phyloP scores from a whole-genome alignment of 768 basidiomycete genomes.

The Clitopilus passeckerianus region DNA sequence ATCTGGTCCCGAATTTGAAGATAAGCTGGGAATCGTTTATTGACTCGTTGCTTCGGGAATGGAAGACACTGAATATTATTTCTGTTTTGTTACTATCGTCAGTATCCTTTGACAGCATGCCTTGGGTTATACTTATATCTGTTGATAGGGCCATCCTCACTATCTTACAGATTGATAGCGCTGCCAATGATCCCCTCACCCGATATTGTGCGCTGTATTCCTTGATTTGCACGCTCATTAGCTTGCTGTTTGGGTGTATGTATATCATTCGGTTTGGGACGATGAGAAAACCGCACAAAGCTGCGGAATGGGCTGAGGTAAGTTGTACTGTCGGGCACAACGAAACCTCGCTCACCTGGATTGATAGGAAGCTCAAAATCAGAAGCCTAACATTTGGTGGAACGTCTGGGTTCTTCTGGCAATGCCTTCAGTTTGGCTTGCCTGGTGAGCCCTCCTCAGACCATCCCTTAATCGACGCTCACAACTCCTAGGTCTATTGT shows the following conservation, averaged over 20 bases:
- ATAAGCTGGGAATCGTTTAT: constrained; percentile 68
- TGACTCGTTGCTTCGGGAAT: constrained; percentile 63
- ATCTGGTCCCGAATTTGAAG: constrained; percentile 14
- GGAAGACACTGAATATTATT: constrained; percentile 73
- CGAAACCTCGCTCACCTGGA: not conserved
- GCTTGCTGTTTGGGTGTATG: constrained; percentile 67
- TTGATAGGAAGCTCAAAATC: constrained; percentile 49
- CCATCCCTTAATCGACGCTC: not conserved
- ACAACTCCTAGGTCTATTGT: constrained; percentile 38
- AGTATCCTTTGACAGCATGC: constrained; percentile 6
- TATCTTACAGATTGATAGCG: constrained; percentile 55
- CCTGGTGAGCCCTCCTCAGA: constrained; percentile 32
- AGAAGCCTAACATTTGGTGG: constrained; percentile 31
- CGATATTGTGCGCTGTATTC: constrained; percentile 62
- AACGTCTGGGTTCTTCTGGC: constrained; percentile 65
- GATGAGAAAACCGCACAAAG: constrained; percentile 70
- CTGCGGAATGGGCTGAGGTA: constrained; percentile 71
- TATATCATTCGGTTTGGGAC: constrained; percentile 69
- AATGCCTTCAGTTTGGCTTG: constrained; percentile 56
- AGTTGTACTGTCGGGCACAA: constrained; percentile 1
- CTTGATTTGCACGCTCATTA: constrained; percentile 63
- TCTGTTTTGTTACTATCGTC: constrained; percentile 55
- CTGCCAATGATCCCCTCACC: constrained; percentile 54
- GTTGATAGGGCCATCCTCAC: constrained; percentile 59
- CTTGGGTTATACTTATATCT: not conserved